These are phyloP conservation scores for Naematelia encephala DNA, from an alignment of 768 basidiomycete genomes.

Conservation along the genomic window DNA sequence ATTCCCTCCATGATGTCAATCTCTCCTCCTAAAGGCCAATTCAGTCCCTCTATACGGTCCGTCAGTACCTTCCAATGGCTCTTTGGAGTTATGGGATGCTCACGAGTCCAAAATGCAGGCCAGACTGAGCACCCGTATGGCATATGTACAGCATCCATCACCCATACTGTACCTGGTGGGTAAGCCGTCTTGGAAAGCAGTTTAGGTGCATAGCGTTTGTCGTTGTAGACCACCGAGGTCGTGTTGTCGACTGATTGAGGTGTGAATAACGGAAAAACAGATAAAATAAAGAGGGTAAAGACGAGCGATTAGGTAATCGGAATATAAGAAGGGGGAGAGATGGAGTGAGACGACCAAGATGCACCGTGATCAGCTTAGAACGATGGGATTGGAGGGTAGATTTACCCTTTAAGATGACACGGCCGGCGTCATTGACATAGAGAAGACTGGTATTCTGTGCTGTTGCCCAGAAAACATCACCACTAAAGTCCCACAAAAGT, in stretches of 20 bases:
- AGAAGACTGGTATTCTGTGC: constrained; percentile 33
- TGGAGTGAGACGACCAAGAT: too few species aligned
- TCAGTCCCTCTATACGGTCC: constrained; percentile 30
- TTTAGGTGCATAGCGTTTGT: constrained; percentile 49
- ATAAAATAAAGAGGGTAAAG: too few species aligned
- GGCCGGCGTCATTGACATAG: constrained; percentile 24
- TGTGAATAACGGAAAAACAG: too few species aligned
- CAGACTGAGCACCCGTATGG: constrained; percentile 62
- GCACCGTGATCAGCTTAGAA: neutral
- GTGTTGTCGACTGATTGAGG: constrained; percentile 41
- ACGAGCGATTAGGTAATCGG: too few species aligned
- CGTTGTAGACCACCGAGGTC: constrained; percentile 42
- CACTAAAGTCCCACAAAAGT: constrained; percentile 18
- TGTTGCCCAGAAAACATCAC: constrained; percentile 44
- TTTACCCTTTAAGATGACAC: constrained; percentile 40
- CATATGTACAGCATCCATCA: constrained; percentile 46
- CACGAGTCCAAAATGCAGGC: constrained; percentile 42
- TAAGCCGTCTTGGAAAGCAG: constrained; percentile 44
- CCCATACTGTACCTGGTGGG: constrained; percentile 45
- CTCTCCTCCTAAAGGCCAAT: constrained; percentile 52
- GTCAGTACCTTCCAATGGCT: neutral
- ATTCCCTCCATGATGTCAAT: constrained; percentile 82
- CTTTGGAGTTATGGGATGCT: constrained; percentile 6
- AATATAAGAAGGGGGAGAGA: too few species aligned
- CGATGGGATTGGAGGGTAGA: neutral